Percentiles rank a stretch among this genome's conserved stretches.
phyloP scores from a whole-genome alignment of 2,329 filamentous ascomycete genomes.

The Coniochaeta pulveracea region DNA sequence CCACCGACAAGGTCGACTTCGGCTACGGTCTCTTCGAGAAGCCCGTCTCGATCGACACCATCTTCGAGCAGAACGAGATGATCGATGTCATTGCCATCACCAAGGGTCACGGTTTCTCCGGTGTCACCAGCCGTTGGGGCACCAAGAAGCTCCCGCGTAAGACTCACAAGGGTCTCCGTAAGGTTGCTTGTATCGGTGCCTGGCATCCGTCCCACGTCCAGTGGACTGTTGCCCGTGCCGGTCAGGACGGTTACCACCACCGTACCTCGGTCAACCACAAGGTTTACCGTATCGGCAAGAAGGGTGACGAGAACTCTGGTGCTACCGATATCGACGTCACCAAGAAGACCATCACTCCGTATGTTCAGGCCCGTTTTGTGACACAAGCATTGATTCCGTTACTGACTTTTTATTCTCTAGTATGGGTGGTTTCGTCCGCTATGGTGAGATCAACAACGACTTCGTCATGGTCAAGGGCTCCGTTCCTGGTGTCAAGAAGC shows the following conservation, averaged over 20 bases:
- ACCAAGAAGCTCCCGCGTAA: constrained; percentile 99
- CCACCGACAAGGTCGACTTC: constrained; percentile 95
- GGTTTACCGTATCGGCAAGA: constrained; percentile 97
- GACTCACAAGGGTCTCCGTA: constrained; percentile 99
- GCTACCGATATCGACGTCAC: constrained; percentile 92
- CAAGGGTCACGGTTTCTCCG: constrained; percentile 97
- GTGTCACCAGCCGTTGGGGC: constrained; percentile 96
- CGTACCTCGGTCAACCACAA: constrained; percentile 99
- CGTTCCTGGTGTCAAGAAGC: constrained; percentile 97
- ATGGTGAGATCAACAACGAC: constrained; percentile 99
- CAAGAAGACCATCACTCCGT: constrained; percentile 99
- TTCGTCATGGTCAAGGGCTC: constrained; percentile 95
- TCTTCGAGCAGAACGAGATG: constrained; percentile 99
- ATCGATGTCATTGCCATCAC: constrained; percentile 98
- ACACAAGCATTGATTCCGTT: neutral
- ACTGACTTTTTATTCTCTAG: constrained; percentile 33
- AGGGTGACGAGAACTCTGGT: constrained; percentile 78
- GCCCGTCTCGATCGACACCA: constrained; percentile 80
- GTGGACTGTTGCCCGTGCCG: constrained; percentile 99
- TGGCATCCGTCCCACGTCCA: constrained; percentile 99
- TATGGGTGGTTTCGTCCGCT: constrained; percentile 97
- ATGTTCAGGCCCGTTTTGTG: constrained; percentile 37
- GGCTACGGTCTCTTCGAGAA: constrained; percentile 97
- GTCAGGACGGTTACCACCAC: constrained; percentile 99
- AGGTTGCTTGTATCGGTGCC: constrained; percentile 99